phyloP scores from a whole-genome alignment of 148 eudicot species.

The Heliosperma pusillum region DNA sequence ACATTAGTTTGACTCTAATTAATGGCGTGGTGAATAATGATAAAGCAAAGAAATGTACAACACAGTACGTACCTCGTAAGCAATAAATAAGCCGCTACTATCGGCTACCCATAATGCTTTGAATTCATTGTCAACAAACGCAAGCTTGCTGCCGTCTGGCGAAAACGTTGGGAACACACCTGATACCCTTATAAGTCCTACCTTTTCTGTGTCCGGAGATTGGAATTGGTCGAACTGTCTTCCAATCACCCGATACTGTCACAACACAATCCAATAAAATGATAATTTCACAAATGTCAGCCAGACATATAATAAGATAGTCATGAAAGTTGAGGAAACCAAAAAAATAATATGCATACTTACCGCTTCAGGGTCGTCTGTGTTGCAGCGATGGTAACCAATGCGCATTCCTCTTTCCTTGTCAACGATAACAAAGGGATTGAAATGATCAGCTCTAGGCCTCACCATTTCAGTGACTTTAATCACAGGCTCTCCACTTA shows the following conservation, averaged over 20 bases:
- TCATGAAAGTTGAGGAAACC: too few relatives aligned
- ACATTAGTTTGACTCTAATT: too few relatives aligned
- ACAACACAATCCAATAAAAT: not conserved
- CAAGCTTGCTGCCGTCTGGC: slow-evolving; percentile 14
- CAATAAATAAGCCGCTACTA: not conserved
- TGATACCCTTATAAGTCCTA: slow-evolving; percentile 8
- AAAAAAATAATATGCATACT: not conserved
- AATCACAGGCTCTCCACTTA: not conserved
- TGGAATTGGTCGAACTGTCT: not conserved
- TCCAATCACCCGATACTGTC: not conserved
- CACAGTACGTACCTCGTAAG: slow-evolving; percentile 7
- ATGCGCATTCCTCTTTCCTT: not conserved
- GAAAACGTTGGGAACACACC: slow-evolving; percentile 20
- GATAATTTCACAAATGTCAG: too few relatives aligned
- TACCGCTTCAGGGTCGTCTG: slow-evolving; percentile 15
- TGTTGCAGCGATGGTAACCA: slow-evolving; percentile 23
- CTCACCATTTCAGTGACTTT: not conserved
- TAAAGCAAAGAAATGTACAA: not conserved
- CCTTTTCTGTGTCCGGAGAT: not conserved
- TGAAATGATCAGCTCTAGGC: slow-evolving; percentile 21
- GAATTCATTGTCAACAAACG: slow-evolving; percentile 23
- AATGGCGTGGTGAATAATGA: not conserved
- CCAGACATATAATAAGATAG: not conserved
- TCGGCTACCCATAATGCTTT: slow-evolving; percentile 17
- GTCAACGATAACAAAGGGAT: slow-evolving; percentile 16